Evolutionary conservation across 345 rosid species (phyloP), one percentile per base, ranked within the genome.

Genomic region (Physaria fendleri): DNA sequence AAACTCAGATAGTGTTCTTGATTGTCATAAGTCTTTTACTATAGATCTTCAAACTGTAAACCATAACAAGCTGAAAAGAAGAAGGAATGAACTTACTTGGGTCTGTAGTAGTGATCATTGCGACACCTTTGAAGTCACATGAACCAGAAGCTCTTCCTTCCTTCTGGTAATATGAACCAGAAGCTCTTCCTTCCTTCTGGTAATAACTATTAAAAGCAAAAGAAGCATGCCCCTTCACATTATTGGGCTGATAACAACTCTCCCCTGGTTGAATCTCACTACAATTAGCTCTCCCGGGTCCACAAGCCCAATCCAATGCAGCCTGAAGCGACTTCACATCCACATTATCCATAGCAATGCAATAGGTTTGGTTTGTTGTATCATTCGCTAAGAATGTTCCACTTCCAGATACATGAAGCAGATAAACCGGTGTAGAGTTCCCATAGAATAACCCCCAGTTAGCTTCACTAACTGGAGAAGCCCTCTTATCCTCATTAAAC

Each of bases 231-330:
- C 56, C 77, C 77, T 82, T 82, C 65, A 93, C 92, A 58, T 85
- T 82, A 55, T 81, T 87, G 16, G 99, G 99, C 75, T 89, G 86
- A 56, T 83, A 93, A 69, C 99, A 93, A 61, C 42, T 65, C 75
- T 89, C 88, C 41, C 97, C 99, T 1, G 97, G 96, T 77, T 93
- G 97, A 69, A 89, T 74, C 80, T 82, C 97, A 9, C 94, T 83
- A 64, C 99, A 93, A 62, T 93, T 83, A 8, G 97, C 83, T 65
- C 74, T 77, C 62, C 99, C 96, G 0, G 96, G 92, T 21, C 99
- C 99, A 69, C 97, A 93, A 23, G 96, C 95, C 99, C 99, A 89
- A 54, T 93, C 99, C 77, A 89, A 76, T 0, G 99, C 97, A 2
- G 97, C 81, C 47, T 89, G 99, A 77, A 93, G 74, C 8, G 85